Conservation (phyloP, 345 rosid genomes). For the Odontarrhena argentea region DNA sequence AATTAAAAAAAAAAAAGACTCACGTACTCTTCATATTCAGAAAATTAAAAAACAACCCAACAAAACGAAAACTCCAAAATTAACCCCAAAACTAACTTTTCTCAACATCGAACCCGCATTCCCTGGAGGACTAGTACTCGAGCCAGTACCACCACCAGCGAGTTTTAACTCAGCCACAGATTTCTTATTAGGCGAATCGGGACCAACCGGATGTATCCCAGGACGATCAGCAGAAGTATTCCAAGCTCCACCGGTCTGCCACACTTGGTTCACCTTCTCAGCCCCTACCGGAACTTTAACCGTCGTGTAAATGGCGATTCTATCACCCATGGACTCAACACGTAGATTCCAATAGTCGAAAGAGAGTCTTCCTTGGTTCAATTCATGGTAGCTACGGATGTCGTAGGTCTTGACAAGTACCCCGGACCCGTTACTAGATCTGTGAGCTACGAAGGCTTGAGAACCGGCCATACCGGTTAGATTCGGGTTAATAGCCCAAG, state of each 20-base stretch:
- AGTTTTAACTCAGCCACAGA: no score
- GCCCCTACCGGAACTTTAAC: constrained; percentile 58
- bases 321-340: constrained; percentile 40
- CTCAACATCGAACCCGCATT: constrained; percentile 25
- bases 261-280: constrained; percentile 64
- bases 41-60: constrained; percentile 23
- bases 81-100: constrained; percentile 33
- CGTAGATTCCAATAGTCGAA: constrained; percentile 60
- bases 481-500: constrained; percentile 81
- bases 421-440: constrained; percentile 33
- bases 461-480: constrained; percentile 58
- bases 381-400: constrained; percentile 38
- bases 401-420: constrained; percentile 48
- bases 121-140: constrained; percentile 12
- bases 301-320: constrained; percentile 49
- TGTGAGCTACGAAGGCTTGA: constrained; percentile 66
- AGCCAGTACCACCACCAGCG: no score
- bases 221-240: constrained; percentile 43
- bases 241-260: constrained; percentile 68
- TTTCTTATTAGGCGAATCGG: constrained; percentile 32
- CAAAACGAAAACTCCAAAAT: constrained; percentile 31
- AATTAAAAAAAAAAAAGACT: background rate
- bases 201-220: constrained; percentile 33
- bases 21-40: constrained; percentile 7
- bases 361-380: constrained; percentile 44